phyloP scores from a whole-genome alignment of 306 rosid species.

The Gleditsia sinensis region DNA sequence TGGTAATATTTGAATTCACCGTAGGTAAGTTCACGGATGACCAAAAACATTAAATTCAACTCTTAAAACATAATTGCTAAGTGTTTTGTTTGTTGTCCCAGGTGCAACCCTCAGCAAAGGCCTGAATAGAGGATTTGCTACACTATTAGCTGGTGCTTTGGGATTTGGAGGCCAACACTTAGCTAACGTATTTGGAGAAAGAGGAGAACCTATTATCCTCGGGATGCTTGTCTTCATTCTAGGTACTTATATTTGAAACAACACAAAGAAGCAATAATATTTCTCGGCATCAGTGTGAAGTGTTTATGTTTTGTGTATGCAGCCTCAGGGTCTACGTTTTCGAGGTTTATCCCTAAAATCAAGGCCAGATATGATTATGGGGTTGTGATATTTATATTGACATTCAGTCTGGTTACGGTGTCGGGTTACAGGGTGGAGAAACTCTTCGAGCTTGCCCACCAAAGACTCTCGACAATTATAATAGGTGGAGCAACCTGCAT shows the following conservation, averaged over 20 bases:
- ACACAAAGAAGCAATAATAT: too few species aligned
- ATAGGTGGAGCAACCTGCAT: constrained; percentile 75
- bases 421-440: constrained; percentile 66
- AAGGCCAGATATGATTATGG: constrained; percentile 91
- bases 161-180: constrained; percentile 81
- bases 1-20: constrained; percentile 81
- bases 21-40: constrained; percentile 59
- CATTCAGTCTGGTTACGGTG: constrained; percentile 79
- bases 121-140: constrained; percentile 82
- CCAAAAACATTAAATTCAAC: neutral
- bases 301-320: constrained; percentile 34
- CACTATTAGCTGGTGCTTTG: constrained; percentile 75
- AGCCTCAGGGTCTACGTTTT: constrained; percentile 76
- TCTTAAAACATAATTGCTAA: neutral
- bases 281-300: too few species aligned
- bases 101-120: constrained; percentile 86
- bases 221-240: constrained; percentile 77
- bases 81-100: constrained; percentile 26
- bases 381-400: constrained; percentile 74
- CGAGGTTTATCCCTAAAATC: constrained; percentile 72
- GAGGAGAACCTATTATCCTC: constrained; percentile 68
- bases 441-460: constrained; percentile 59
- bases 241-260: constrained; percentile 44
- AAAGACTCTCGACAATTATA: constrained; percentile 65
- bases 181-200: constrained; percentile 61